phyloP scores from a whole-genome alignment of 2,329 filamentous ascomycete species.

The Ophiostoma australiae region DNA sequence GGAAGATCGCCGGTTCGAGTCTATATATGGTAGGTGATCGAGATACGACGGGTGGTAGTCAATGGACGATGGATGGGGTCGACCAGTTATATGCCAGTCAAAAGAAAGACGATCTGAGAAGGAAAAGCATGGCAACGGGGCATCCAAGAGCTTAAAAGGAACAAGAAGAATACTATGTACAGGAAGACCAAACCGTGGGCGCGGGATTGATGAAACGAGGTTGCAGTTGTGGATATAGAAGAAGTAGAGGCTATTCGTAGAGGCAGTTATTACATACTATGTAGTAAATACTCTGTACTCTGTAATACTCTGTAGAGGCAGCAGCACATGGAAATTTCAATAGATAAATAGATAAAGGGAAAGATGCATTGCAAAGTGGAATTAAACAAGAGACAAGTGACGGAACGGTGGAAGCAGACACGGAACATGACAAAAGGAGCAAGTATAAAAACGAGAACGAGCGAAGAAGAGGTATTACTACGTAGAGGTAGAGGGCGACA shows the following conservation, averaged over 20 bases:
- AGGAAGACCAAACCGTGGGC: not conserved
- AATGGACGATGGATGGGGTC: not conserved
- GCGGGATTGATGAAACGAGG: not conserved
- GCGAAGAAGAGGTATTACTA: not conserved
- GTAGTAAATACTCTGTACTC: not conserved
- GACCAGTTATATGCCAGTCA: not conserved
- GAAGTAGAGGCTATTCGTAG: not conserved
- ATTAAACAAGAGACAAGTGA: not conserved
- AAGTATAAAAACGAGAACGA: not conserved
- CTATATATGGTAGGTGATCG: not conserved
- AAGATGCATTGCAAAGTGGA: not conserved
- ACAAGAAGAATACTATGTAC: not conserved
- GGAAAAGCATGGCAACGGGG: not conserved
- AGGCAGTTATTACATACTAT: not conserved
- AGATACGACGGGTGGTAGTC: not conserved
- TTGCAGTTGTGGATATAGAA: not conserved
- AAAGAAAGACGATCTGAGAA: not conserved
- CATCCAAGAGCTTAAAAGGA: not conserved
- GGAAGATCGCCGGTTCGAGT: not conserved
- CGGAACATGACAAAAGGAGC: conserved; percentile 5
- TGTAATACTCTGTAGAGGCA: no score
- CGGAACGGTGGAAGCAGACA: not conserved
- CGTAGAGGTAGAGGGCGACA: not conserved
- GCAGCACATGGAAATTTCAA: not conserved
- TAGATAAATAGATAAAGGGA: not conserved